phyloP scores from a whole-genome alignment of 2,329 filamentous ascomycete genomes.

The Fusarium mexicanum region DNA sequence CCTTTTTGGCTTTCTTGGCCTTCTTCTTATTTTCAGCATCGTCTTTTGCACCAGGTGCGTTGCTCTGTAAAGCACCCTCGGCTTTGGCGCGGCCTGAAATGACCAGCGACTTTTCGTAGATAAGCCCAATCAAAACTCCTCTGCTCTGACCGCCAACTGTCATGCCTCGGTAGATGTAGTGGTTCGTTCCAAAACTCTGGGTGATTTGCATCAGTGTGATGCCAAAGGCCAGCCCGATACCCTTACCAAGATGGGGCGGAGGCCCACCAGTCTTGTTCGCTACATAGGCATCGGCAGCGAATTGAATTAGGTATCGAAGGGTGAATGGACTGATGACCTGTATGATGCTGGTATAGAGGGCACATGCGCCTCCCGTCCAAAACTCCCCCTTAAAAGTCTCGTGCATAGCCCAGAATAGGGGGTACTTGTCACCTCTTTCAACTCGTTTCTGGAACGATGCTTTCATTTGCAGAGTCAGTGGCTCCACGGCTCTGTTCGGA shows the following conservation, averaged over 20 bases:
- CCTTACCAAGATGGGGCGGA: slow-evolving; percentile 75
- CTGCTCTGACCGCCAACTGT: slow-evolving; percentile 86
- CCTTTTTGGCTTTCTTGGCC: slow-evolving; percentile 51
- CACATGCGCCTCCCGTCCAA: slow-evolving; percentile 81
- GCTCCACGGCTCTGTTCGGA: slow-evolving; percentile 76
- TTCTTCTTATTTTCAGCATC: slow-evolving; percentile 52
- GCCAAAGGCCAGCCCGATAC: slow-evolving; percentile 84
- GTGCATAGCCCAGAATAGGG: slow-evolving; percentile 82
- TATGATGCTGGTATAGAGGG: slow-evolving; percentile 76
- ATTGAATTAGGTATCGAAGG: slow-evolving; percentile 86
- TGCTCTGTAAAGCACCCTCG: slow-evolving; percentile 65
- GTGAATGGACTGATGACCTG: slow-evolving; percentile 88
- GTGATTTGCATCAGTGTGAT: slow-evolving; percentile 86
- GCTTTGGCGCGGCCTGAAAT: slow-evolving; percentile 89
- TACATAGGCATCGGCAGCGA: slow-evolving; percentile 80
- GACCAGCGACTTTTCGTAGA: slow-evolving; percentile 93
- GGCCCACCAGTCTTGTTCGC: slow-evolving; percentile 63
- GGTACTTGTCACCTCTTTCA: slow-evolving; percentile 74
- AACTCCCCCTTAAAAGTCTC: slow-evolving; percentile 90
- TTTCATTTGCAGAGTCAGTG: slow-evolving; percentile 73
- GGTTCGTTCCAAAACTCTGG: slow-evolving; percentile 83
- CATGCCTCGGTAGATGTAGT: slow-evolving; percentile 94
- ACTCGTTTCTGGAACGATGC: slow-evolving; percentile 75
- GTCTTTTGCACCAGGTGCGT: slow-evolving; percentile 55
- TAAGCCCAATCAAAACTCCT: slow-evolving; percentile 82